Evolutionary conservation across 305 asterid species (phyloP).

Genomic region (Fraxinus paxiana): DNA sequence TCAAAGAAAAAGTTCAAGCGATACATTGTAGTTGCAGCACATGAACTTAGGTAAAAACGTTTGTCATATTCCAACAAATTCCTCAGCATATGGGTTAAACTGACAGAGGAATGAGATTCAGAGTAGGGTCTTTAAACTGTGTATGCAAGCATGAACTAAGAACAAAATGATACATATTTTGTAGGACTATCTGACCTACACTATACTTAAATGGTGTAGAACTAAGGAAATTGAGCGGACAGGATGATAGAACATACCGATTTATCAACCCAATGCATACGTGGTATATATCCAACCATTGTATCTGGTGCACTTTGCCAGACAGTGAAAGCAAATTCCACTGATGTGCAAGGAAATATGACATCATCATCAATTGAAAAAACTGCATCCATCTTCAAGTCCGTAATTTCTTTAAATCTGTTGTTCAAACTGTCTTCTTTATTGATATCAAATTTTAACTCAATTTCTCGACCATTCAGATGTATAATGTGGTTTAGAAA

Average conservation of each 20-base stretch:
- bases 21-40: not conserved
- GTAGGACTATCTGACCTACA: not conserved
- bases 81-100: not conserved
- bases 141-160: not conserved
- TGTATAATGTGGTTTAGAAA: slow-evolving; percentile 44
- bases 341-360: slow-evolving; percentile 65
- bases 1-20: not conserved
- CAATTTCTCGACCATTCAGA: slow-evolving; percentile 46
- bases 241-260: slow-evolving; percentile 37
- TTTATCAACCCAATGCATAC: slow-evolving; percentile 61
- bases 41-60: not conserved
- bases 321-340: slow-evolving; percentile 62
- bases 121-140: not conserved
- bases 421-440: slow-evolving; percentile 84
- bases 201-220: not conserved
- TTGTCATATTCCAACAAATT: not conserved
- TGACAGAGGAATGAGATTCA: not conserved
- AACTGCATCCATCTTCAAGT: slow-evolving; percentile 66
- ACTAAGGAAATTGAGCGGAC: not conserved
- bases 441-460: slow-evolving; percentile 61
- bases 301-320: slow-evolving; percentile 79
- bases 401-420: slow-evolving; percentile 75
- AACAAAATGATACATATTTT: not conserved
- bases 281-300: slow-evolving; percentile 90
- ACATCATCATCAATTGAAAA: slow-evolving; percentile 78